phyloP scores from a whole-genome alignment of 495 filamentous ascomycete genomes.

The Neurospora discreta region DNA sequence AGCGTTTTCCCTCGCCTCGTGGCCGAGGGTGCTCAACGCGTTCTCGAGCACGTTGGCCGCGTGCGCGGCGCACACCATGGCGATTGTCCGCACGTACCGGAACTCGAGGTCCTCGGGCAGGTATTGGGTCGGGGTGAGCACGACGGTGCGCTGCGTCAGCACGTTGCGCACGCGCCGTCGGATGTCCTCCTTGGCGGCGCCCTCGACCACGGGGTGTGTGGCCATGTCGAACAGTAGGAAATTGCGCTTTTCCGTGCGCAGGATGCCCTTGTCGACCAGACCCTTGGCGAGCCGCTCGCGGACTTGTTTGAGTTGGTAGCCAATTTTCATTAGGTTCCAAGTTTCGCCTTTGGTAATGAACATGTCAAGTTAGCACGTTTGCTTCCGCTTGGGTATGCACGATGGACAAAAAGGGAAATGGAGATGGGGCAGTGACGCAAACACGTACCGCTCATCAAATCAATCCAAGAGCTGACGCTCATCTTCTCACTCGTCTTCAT shows the following conservation, averaged over 20 bases:
- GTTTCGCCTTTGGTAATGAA: conserved; percentile 63
- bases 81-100: conserved; percentile 78
- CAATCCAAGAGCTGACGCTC: conserved; percentile 98
- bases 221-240: conserved; percentile 99
- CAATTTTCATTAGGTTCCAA: conserved; percentile 99
- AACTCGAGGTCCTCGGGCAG: conserved; percentile 91
- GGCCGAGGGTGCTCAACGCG: conserved; percentile 83
- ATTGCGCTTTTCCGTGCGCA: conserved; percentile 97
- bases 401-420: too few species aligned
- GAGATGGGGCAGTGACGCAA: too few species aligned
- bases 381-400: neutral
- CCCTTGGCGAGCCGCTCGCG: conserved; percentile 95
- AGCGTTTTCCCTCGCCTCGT: conserved; percentile 85
- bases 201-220: conserved; percentile 95
- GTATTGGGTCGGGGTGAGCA: conserved; percentile 71
- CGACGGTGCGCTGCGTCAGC: conserved; percentile 86
- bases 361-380: neutral
- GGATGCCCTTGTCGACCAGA: conserved; percentile 96
- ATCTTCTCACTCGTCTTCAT: conserved; percentile 99
- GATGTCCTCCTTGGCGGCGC: conserved; percentile 95
- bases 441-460: conserved; percentile 82
- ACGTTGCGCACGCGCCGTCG: conserved; percentile 83
- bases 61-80: conserved; percentile 97
- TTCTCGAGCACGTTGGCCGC: conserved; percentile 97
- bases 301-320: conserved; percentile 98